Conservation (phyloP, 2,329 filamentous ascomycete genomes). For the Fusarium sp. region DNA sequence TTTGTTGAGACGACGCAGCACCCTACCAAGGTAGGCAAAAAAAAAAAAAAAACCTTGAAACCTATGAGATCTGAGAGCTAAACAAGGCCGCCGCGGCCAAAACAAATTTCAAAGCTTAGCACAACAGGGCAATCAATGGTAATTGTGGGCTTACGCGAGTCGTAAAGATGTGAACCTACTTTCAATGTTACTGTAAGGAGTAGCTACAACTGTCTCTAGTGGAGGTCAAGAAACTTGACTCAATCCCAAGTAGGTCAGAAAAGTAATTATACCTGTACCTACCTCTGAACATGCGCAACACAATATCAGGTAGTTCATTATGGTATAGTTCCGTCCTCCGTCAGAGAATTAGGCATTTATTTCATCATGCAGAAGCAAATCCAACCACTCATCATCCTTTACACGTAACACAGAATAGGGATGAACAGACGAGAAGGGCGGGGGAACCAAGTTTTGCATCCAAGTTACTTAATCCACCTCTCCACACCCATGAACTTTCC, state of each 20-base stretch:
- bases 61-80: neutral
- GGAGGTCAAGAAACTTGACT: neutral
- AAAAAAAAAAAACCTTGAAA: too few relatives aligned
- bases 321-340: constrained; percentile 6
- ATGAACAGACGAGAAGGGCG: neutral
- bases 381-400: neutral
- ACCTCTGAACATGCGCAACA: neutral
- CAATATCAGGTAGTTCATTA: constrained; percentile 10
- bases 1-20: neutral
- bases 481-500: constrained; percentile 20
- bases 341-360: constrained; percentile 11
- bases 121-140: neutral
- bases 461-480: constrained; percentile 5
- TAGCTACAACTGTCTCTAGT: neutral
- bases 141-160: constrained; percentile 15
- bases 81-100: neutral
- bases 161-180: neutral
- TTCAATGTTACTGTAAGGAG: neutral
- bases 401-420: neutral
- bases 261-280: neutral
- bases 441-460: constrained; percentile 23
- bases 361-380: constrained; percentile 21
- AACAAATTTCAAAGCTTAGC: neutral
- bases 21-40: neutral
- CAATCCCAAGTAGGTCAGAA: neutral